phyloP scores from a whole-genome alignment of 371 early-diverging fungal genomes.

The Globomyces sp. region DNA sequence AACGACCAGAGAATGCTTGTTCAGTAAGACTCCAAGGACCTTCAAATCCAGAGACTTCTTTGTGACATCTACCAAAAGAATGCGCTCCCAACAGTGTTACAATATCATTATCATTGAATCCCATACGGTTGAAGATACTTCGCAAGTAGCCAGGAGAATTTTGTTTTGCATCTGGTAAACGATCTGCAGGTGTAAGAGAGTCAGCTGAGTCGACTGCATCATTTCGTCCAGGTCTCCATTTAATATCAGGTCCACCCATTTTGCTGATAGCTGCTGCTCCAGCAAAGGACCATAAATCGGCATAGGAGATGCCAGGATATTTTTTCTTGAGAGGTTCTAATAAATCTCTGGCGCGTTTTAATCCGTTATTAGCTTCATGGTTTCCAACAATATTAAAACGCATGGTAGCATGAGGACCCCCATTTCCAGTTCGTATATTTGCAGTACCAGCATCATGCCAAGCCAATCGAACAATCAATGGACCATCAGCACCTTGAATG shows the following conservation, averaged over 20 bases:
- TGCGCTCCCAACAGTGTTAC: conserved; percentile 92
- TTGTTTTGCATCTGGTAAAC: conserved; percentile 88
- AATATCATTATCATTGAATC: conserved; percentile 80
- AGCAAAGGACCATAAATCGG: conserved; percentile 92
- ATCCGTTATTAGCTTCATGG: conserved; percentile 88
- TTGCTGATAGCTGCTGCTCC: conserved; percentile 90
- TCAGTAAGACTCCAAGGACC: conserved; percentile 89
- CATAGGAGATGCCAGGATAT: conserved; percentile 81
- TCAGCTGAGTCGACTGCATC: conserved; percentile 52
- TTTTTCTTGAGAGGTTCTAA: conserved; percentile 81
- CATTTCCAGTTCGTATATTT: conserved; percentile 72
- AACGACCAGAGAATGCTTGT: conserved; percentile 85
- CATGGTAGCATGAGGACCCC: conserved; percentile 92
- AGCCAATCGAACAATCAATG: conserved; percentile 71
- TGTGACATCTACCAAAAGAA: conserved; percentile 88
- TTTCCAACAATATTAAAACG: conserved; percentile 67
- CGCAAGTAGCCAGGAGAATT: conserved; percentile 59
- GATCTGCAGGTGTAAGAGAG: conserved; percentile 57
- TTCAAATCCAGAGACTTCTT: conserved; percentile 83
- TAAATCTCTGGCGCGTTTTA: conserved; percentile 70
- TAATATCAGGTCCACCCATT: conserved; percentile 80
- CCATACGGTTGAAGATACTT: conserved; percentile 89
- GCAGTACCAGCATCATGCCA: conserved; percentile 89
- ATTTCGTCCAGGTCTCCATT: conserved; percentile 86
- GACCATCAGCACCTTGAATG: conserved; percentile 59